Evolutionary conservation across 345 rosid species (phyloP), one percentile per base, ranked within the genome.

Genomic region (Anastatica hierochuntica): DNA sequence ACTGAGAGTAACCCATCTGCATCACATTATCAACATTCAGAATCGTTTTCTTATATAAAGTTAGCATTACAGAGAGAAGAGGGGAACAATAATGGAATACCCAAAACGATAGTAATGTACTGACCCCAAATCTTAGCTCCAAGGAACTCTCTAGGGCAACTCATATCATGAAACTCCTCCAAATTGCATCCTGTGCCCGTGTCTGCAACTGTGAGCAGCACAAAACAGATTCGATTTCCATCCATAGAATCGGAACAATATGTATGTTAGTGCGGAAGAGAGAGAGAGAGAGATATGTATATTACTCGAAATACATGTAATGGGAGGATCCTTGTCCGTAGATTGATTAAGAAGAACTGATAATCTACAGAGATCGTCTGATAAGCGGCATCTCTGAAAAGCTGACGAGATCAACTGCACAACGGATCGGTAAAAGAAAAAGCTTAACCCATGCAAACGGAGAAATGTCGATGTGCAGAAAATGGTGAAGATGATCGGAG

Each of bases 1-100:
- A 83, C 69, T 21, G 80, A 70, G 63, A 90, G 80, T 64, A 74
- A 20, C 34, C 86, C 95, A 86, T 90, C 97, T 90, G 88, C 79
- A 66, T 26, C 68, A 56, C 33, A 64, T 47, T 4, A n/a, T 6
- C 34, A 19, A 50, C 2, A 51, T 1, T 58, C 34, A 58, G 54
- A 44, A 51, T 48, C 23, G 20, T 8, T 14, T 33, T n/a, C n/a
- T 1, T 38, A 27, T 56, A 0, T 8, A 14, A 7, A 18, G 14
- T 14, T 27, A 14, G 10, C 21, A 40, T 38, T 15, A 38, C 23
- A 38, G 8, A 38, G 12, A 51, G 13, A 51, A 5, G 8, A 27
- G 31, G 6, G 31, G 31, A 27, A 31, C 10, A 21, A 15, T 12
- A 43, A 10, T 11, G 30, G 34, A 42, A 55, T 4, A 30, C 9